These are phyloP conservation scores for Xerocomus minutiporus DNA, from an alignment of 1,284 basidiomycete species.

Conservation along the genomic window DNA sequence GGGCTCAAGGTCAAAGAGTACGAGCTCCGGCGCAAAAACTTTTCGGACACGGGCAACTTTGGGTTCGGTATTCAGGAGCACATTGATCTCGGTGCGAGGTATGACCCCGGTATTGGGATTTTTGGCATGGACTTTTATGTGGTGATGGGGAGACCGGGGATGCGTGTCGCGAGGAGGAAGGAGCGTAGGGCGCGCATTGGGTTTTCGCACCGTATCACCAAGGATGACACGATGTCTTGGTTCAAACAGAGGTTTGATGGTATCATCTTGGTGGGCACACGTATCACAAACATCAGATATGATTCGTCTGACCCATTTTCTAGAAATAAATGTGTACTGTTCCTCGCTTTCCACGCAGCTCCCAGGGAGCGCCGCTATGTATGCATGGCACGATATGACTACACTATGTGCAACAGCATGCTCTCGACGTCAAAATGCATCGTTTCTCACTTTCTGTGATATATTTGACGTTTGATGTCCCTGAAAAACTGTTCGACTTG, in stretches of 20 bases:
- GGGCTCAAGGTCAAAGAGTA: slow-evolving; percentile 99
- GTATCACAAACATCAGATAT: background rate
- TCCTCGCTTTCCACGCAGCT: slow-evolving; percentile 1
- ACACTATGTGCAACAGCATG: slow-evolving; percentile 25
- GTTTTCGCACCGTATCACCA: slow-evolving; percentile 82
- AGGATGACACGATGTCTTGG: slow-evolving; percentile 94
- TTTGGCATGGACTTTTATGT: slow-evolving; percentile 99
- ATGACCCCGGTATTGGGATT: slow-evolving; percentile 96
- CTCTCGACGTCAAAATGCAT: slow-evolving; percentile 23
- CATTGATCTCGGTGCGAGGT: slow-evolving; percentile 98
- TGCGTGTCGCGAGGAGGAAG: slow-evolving; percentile 89
- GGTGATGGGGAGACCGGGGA: slow-evolving; percentile 95
- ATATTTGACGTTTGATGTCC: background rate
- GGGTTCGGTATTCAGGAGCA: slow-evolving; percentile 98
- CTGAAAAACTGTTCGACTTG: background rate
- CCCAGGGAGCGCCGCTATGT: slow-evolving; percentile 10
- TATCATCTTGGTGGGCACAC: slow-evolving; percentile 76
- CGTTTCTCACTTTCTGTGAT: background rate
- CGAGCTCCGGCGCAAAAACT: slow-evolving; percentile 91
- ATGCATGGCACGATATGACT: slow-evolving; percentile 26
- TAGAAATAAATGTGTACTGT: slow-evolving; percentile 26
- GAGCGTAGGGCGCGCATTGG: slow-evolving; percentile 86
- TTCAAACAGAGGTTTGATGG: slow-evolving; percentile 99
- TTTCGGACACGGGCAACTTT: slow-evolving; percentile 98
- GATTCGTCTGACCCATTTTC: background rate